Percentiles rank a stretch among this genome's conserved stretches.
Evolutionary conservation across 495 filamentous ascomycete species (phyloP).

Genomic region (Trichocladium uniseriatum): DNA sequence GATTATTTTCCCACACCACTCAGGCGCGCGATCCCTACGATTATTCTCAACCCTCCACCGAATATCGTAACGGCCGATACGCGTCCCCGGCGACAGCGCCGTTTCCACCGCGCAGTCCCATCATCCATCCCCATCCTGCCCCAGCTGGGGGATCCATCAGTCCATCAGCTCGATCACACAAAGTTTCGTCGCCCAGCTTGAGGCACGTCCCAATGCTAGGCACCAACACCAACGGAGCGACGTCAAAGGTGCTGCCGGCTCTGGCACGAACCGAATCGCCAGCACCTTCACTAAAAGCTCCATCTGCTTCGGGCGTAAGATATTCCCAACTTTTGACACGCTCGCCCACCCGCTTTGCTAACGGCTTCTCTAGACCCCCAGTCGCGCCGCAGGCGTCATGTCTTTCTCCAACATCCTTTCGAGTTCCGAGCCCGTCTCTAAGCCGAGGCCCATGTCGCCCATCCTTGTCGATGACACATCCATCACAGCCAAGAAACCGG

Average conservation of each 20-base stretch:
- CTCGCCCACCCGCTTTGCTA: not conserved
- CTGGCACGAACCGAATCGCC: conserved; percentile 39
- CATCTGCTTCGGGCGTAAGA: conserved; percentile 31
- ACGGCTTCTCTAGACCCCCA: conserved; percentile 42
- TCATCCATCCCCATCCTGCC: conserved; percentile 45
- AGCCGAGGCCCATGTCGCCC: conserved; percentile 36
- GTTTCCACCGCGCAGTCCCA: conserved; percentile 47
- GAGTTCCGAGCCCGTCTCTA: conserved; percentile 52
- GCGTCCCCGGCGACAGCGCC: conserved; percentile 47
- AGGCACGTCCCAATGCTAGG: conserved; percentile 36
- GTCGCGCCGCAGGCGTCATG: conserved; percentile 73
- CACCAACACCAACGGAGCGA: conserved; percentile 38
- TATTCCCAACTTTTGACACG: conserved; percentile 11
- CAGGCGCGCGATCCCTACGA: conserved; percentile 46
- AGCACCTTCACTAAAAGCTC: conserved; percentile 21
- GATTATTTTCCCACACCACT: conserved; percentile 14
- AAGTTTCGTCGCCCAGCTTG: conserved; percentile 42
- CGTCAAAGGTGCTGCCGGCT: conserved; percentile 31
- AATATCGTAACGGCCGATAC: conserved; percentile 46
- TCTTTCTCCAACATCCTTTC: conserved; percentile 86
- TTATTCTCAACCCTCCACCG: conserved; percentile 33
- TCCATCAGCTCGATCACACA: conserved; percentile 42
- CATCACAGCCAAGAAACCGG: conserved; percentile 20
- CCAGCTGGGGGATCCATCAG: conserved; percentile 44
- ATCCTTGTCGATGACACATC: conserved; percentile 22